Base-by-base conservation (phyloP, 495 filamentous ascomycete genomes). In the Podospora bellae-mahoneyi region DNA sequence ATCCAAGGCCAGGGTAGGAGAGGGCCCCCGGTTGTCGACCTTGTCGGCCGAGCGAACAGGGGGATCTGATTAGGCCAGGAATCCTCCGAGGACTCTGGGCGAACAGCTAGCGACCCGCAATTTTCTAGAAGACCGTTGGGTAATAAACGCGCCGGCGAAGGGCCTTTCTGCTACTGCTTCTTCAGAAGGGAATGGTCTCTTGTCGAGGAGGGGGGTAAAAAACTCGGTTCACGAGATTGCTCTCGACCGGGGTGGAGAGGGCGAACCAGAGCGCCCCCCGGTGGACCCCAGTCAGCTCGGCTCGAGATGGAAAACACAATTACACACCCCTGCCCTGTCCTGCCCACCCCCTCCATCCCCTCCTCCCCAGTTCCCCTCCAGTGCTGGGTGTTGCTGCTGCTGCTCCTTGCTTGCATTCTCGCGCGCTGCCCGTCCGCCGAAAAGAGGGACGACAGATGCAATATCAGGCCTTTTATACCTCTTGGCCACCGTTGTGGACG, bases 111-210 rank as follows among this genome's bases (percentile, higher is more conserved):
- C 58, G 73, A 73, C 76, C 79, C 78, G 76, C 80, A 80, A 76
- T 78, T 80, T 82, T 80, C 72, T 76, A 82, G 75, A 81, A 79
- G 75, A 78, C 78, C 81, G 79, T 80, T 81, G 79, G 80, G 74
- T 68, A 78, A 76, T 57, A 76, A 80, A 78, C 74, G 73, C 79
- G 73, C 75, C 76, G 77, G 80, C 67, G 73, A 77, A 71, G 67
- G 68, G 70, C 71, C 69, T 60, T 64, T 66, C 65, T 27, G 20
- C 66, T 61, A 48, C 26, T 27, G 27, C 64, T 62, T 68, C 70
- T 73, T 72, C 65, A 78, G 74, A 79, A 74, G 67, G 77, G 75
- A 74, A 78, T 77, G 71, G 78, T 72, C 76, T 76, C 70, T 62
- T 26, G 10, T 13, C 13, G 61, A 20, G 60, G 69, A 66, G 72